A percentile compares a stretch with the other conserved stretches of the same genome.
These are phyloP conservation scores for Podaxis rugospora DNA, from an alignment of 768 basidiomycete species.

Conservation along the genomic window DNA sequence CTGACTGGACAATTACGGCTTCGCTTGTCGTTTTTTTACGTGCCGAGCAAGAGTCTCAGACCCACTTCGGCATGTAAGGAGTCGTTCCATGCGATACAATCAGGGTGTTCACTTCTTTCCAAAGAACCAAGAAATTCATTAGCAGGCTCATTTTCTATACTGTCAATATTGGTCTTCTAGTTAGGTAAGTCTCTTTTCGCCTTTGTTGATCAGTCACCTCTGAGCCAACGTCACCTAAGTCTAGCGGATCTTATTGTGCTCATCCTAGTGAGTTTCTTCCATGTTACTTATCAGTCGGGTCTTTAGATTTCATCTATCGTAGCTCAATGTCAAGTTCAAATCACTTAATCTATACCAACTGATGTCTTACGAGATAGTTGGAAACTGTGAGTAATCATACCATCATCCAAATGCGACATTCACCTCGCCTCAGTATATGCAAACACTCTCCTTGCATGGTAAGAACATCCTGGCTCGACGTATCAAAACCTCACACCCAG, in stretches of 20 bases:
- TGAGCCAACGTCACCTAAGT: neutral
- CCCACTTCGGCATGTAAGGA: neutral
- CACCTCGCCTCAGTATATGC: neutral
- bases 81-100: neutral
- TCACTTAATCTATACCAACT: neutral
- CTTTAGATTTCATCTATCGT: neutral
- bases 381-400: neutral
- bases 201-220: too few relatives aligned
- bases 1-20: slow-evolving; percentile 1
- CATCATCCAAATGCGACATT: neutral
- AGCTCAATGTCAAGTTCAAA: neutral
- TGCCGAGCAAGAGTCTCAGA: neutral
- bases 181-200: neutral
- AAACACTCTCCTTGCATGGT: slow-evolving; percentile 1
- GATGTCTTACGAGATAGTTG: neutral
- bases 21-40: neutral
- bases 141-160: slow-evolving; percentile 1
- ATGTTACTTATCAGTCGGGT: neutral
- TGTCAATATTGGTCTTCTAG: neutral
- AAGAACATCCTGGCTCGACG: neutral
- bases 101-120: neutral
- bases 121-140: neutral
- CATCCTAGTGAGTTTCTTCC: neutral
- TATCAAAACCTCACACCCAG: neutral
- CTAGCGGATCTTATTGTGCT: neutral